phyloP scores from a whole-genome alignment of 2,329 filamentous ascomycete genomes.

The Fusarium proliferatum region DNA sequence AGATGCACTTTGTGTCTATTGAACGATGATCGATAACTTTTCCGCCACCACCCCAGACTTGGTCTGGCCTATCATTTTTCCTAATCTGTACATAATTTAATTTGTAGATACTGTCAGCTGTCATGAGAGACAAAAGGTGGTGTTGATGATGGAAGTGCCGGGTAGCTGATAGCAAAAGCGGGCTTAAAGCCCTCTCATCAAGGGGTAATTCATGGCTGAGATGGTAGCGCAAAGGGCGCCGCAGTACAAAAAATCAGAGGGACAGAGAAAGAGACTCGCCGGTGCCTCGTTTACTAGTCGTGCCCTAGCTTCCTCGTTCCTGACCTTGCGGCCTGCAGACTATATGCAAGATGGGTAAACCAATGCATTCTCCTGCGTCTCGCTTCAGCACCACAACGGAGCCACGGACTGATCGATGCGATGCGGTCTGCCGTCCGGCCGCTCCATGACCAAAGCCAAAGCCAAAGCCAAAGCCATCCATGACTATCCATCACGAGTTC shows the following conservation, averaged over 20 bases:
- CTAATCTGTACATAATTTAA: neutral
- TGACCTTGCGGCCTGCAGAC: conserved; percentile 32
- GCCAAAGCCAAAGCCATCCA: neutral
- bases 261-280: neutral
- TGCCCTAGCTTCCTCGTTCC: conserved; percentile 38
- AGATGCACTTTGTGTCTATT: neutral
- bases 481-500: neutral
- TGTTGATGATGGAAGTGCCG: conserved; percentile 14
- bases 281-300: conserved; percentile 27
- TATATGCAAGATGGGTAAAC: conserved; percentile 34
- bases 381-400: conserved; percentile 40
- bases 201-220: neutral
- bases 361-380: conserved; percentile 44
- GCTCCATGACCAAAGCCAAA: neutral
- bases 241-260: conserved; percentile 3
- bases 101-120: conserved; percentile 3
- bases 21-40: neutral
- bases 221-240: conserved; percentile 22
- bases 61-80: neutral
- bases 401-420: conserved; percentile 22
- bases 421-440: conserved; percentile 5
- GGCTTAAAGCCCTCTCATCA: neutral
- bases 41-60: conserved; percentile 11
- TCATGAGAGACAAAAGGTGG: conserved; percentile 1
- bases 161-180: conserved; percentile 15